Evolutionary conservation across 2,329 filamentous ascomycete genomes (phyloP), one percentile per base, ranked within the genome.

Genomic region (Eurotiales sp.): DNA sequence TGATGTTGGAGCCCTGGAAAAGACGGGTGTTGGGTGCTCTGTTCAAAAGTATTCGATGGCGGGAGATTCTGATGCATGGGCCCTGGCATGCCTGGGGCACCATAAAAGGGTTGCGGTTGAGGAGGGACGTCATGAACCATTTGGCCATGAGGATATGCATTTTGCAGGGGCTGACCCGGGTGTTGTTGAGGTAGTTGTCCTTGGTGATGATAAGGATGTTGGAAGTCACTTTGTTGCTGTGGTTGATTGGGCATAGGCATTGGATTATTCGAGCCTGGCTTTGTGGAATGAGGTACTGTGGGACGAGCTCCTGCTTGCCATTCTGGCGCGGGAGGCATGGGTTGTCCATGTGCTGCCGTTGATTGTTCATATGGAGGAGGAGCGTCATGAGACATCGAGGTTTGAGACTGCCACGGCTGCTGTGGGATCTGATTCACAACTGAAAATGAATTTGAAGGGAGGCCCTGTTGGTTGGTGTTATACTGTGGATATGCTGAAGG

Each of bases 251-350:
- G 11, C 15, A 37, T 43, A 2, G 43, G 21, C 15, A 29, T 22
- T 21, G 43, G 27, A 42, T 36, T 41, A 8, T 52, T 36, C n/a
- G 37, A 15, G 15, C 32, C 32, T 3, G 51, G 53, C 23, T 55
- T 53, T 12, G 53, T 55, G 17, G 51, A 40, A 41, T 53, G 46
- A 14, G 53, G 51, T 15, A 53, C 19, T 21, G 53, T 27, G 14
- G 51, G 51, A 43, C 48, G 53, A 15, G 45, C 27, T 8, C 46
- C 46, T 12, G 44, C 4, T 43, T 55, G 53, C 53, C 53, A 55
- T 41, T 49, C 43, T 5, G 50, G 42, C 19, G 44, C 40, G 34
- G 41, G n/a, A 3, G 44, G 34, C 11, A 46, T 32, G 23, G 39
- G n/a, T 10, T 44, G 27, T 14, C 45, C 51, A 43, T 48, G 46